Evolutionary conservation across 768 basidiomycete genomes (phyloP).

Genomic region (Mycena sanguinolenta): DNA sequence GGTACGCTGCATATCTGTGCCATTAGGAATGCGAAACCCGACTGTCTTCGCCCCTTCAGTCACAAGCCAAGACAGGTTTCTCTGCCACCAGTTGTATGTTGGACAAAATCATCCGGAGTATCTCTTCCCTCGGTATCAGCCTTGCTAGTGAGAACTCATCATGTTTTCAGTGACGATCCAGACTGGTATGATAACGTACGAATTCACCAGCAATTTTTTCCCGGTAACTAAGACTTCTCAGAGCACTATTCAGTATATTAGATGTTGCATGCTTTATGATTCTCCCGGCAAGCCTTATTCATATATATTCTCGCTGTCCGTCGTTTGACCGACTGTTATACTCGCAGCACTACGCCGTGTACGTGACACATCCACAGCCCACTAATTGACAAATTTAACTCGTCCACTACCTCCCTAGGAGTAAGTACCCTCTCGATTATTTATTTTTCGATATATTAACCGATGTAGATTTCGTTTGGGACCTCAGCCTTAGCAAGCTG

Average conservation of each 20-base stretch:
- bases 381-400: not conserved
- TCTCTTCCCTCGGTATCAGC: not conserved
- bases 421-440: not conserved
- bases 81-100: slow-evolving; percentile 22
- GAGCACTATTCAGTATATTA: slow-evolving; percentile 24
- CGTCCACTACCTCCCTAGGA: not conserved
- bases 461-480: slow-evolving; percentile 61
- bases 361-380: slow-evolving; percentile 36
- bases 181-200: slow-evolving; percentile 36
- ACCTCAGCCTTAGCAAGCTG: slow-evolving; percentile 61
- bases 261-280: slow-evolving; percentile 28
- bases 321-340: slow-evolving; percentile 1
- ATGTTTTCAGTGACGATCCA: slow-evolving; percentile 30
- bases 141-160: not conserved
- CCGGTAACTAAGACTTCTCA: not conserved
- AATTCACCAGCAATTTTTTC: not conserved
- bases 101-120: slow-evolving; percentile 39
- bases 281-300: slow-evolving; percentile 23
- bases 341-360: slow-evolving; percentile 59
- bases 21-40: too few species aligned
- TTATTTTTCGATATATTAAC: too few species aligned
- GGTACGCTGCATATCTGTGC: slow-evolving; percentile 27
- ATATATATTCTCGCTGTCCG: not conserved
- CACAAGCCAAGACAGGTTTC: slow-evolving; percentile 23
- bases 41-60: not conserved